A percentile compares a stretch with the other conserved stretches of the same genome.
phyloP scores from a whole-genome alignment of 257 asterid genomes.

The Paraleonurus japonicus region DNA sequence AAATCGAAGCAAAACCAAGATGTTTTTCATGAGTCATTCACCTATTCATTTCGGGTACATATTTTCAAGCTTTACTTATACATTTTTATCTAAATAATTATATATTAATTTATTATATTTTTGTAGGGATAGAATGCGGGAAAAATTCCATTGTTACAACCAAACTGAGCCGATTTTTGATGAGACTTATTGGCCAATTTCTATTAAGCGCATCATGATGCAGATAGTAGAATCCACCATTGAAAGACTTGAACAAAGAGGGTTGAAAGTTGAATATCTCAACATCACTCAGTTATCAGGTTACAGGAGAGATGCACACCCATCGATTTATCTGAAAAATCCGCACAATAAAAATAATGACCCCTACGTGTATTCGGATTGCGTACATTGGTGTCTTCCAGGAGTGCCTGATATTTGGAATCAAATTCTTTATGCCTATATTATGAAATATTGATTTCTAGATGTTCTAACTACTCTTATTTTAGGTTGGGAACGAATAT shows the following conservation, averaged over 20 bases:
- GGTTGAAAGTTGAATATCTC: slow-evolving; percentile 39
- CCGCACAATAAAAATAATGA: slow-evolving; percentile 5
- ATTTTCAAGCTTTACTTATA: background rate
- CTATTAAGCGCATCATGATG: background rate
- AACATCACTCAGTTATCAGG: slow-evolving; percentile 65
- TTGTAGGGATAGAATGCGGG: background rate
- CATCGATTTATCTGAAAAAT: slow-evolving; percentile 33
- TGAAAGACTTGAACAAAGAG: slow-evolving; percentile 6
- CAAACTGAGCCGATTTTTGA: slow-evolving; percentile 3
- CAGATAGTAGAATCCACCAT: background rate
- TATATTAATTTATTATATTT: background rate
- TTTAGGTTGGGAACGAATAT: too few species aligned
- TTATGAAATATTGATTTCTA: slow-evolving; percentile 32
- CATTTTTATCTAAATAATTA: background rate
- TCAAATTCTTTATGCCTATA: slow-evolving; percentile 45
- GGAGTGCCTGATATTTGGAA: slow-evolving; percentile 91
- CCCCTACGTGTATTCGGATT: slow-evolving; percentile 31
- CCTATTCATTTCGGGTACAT: slow-evolving; percentile 15
- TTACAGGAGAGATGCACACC: slow-evolving; percentile 67
- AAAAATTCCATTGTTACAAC: slow-evolving; percentile 10
- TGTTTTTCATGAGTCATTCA: slow-evolving; percentile 36
- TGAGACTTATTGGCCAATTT: background rate
- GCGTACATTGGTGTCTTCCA: slow-evolving; percentile 81
- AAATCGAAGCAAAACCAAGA: slow-evolving; percentile 40
- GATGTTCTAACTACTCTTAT: background rate